Evolutionary conservation across 352 stramenopile species (phyloP).

Genomic region (Aphanomyces astaci): DNA sequence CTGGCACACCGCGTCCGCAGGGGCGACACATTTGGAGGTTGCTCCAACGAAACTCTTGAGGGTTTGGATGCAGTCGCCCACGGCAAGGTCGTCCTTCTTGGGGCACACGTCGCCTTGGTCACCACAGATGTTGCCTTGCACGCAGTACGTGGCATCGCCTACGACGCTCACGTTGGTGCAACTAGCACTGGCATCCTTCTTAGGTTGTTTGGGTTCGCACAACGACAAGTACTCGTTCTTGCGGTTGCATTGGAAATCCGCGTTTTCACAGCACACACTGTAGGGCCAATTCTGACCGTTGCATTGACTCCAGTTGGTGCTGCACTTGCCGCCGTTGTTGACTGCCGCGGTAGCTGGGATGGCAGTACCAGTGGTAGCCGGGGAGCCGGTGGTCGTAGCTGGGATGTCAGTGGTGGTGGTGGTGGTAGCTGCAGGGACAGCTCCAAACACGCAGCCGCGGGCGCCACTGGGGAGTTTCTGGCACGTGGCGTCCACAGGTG

Average conservation of each 20-base stretch:
- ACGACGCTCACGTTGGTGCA: conserved; percentile 22
- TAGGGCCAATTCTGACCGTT: conserved; percentile 11
- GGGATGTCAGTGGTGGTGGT: conserved; percentile 2
- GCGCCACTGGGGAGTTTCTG: not conserved
- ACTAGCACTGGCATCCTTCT: too few relatives aligned
- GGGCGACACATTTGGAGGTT: conserved; percentile 24
- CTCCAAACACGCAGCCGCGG: conserved; percentile 37
- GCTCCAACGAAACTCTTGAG: conserved; percentile 17
- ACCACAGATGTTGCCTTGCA: conserved; percentile 11
- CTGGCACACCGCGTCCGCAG: conserved; percentile 24
- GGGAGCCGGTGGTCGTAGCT: not conserved
- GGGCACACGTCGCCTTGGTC: conserved; percentile 32
- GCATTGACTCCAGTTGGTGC: conserved; percentile 10
- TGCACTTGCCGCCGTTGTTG: not conserved
- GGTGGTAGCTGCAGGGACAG: not conserved
- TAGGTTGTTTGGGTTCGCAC: not conserved
- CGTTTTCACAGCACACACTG: not conserved
- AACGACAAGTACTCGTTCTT: conserved; percentile 16
- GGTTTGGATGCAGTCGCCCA: conserved; percentile 22
- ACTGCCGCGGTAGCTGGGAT: not conserved
- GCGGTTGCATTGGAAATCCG: not conserved
- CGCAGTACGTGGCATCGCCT: conserved; percentile 23
- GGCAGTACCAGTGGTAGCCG: not conserved
- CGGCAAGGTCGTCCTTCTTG: conserved; percentile 33
- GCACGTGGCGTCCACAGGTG: not conserved